A percentile compares a stretch with the other conserved stretches of the same genome.
phyloP scores from a whole-genome alignment of 176 grass and related monocot genomes.

The Otatea glauca region DNA sequence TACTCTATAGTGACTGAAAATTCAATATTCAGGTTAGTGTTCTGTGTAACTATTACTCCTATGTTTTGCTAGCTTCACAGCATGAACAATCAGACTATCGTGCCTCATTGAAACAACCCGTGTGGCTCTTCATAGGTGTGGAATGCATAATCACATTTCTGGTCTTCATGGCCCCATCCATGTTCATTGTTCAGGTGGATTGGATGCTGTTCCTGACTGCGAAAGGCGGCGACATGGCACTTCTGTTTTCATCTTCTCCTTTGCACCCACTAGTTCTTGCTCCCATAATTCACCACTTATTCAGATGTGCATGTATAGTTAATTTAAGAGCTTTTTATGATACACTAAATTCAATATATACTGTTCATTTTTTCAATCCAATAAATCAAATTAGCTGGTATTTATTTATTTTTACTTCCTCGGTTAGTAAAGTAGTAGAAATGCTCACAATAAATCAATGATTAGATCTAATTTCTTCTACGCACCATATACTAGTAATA shows the following conservation, averaged over 20 bases:
- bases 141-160: neutral
- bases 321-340: neutral
- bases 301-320: neutral
- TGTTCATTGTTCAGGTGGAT: neutral
- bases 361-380: too few relatives aligned
- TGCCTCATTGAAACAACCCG: neutral
- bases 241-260: neutral
- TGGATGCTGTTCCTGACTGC: neutral
- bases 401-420: too few relatives aligned
- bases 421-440: too few relatives aligned
- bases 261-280: neutral
- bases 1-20: neutral
- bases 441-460: too few relatives aligned
- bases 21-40: neutral
- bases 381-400: too few relatives aligned
- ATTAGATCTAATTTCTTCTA: too few relatives aligned
- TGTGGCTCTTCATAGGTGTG: neutral
- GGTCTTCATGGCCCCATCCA: neutral
- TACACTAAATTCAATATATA: too few relatives aligned
- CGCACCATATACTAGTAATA: too few relatives aligned
- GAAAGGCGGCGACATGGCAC: neutral
- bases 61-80: constrained; percentile 9
- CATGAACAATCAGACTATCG: neutral
- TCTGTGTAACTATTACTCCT: neutral
- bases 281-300: neutral